These are phyloP conservation scores for Entonaema liquescens DNA, from an alignment of 495 filamentous ascomycete genomes.

Conservation along the genomic window DNA sequence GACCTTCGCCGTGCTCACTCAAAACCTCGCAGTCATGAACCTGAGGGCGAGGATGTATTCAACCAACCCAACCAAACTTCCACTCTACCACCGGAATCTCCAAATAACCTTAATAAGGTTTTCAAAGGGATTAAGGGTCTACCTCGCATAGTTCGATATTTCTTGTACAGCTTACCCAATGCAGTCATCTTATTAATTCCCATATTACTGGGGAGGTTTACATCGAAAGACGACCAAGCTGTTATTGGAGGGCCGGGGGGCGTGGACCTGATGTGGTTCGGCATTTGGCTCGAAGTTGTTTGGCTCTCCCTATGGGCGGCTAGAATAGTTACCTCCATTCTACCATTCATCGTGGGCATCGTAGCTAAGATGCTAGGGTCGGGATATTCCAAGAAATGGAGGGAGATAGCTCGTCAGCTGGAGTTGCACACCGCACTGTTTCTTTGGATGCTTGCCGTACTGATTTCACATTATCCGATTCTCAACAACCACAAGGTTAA, in stretches of 20 bases:
- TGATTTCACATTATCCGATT: constrained; percentile 74
- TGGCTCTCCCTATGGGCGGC: constrained; percentile 93
- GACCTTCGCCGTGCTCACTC: constrained; percentile 51
- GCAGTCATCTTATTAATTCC: constrained; percentile 80
- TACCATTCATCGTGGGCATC: constrained; percentile 73
- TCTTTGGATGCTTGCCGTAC: constrained; percentile 89
- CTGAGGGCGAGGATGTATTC: constrained; percentile 82
- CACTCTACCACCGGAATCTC: constrained; percentile 41
- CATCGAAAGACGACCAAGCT: constrained; percentile 50
- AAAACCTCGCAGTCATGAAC: constrained; percentile 46
- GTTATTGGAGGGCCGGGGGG: constrained; percentile 74
- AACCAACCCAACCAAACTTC: constrained; percentile 66
- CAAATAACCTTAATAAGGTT: constrained; percentile 64
- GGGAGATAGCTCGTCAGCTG: constrained; percentile 84
- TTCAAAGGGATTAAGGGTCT: constrained; percentile 69
- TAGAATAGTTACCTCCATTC: constrained; percentile 75
- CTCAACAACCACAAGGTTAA: constrained; percentile 76
- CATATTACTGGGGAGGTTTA: constrained; percentile 78
- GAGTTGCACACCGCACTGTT: constrained; percentile 89
- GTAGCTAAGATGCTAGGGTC: constrained; percentile 82
- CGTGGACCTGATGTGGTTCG: constrained; percentile 86
- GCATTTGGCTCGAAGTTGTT: constrained; percentile 92
- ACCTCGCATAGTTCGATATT: constrained; percentile 81
- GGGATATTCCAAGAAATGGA: constrained; percentile 89
- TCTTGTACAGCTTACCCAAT: constrained; percentile 85